These are phyloP conservation scores for Hypsizygus marmoreus DNA, from an alignment of 768 basidiomycete species.

Conservation along the genomic window DNA sequence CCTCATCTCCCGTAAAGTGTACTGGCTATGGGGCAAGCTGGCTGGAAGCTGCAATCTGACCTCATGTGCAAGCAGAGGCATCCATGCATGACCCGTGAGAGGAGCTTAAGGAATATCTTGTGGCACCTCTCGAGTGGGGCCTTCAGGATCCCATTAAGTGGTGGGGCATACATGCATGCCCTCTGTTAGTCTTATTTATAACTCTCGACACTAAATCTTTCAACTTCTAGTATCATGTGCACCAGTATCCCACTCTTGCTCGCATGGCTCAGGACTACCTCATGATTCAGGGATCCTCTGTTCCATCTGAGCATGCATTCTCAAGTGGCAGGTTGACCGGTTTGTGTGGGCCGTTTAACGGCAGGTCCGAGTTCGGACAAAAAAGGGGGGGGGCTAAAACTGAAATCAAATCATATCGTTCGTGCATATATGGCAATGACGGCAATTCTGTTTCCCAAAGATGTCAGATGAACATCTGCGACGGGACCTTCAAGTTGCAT, in stretches of 20 bases:
- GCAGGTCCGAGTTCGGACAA: no score
- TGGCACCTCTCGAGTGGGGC: not conserved
- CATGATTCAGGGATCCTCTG: conserved; percentile 28
- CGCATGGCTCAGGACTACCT: conserved; percentile 29
- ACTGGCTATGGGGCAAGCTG: not conserved
- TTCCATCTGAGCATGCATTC: conserved; percentile 32
- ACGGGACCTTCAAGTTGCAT: not conserved
- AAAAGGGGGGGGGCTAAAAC: no score
- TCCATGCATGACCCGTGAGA: not conserved
- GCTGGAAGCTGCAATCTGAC: not conserved
- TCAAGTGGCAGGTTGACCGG: conserved; percentile 27
- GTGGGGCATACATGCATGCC: no score
- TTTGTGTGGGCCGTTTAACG: no score
- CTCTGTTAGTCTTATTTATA: no score
- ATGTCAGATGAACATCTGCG: not conserved
- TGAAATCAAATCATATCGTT: no score
- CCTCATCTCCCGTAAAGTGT: no score
- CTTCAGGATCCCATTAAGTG: no score
- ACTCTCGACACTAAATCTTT: no score
- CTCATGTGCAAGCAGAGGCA: not conserved
- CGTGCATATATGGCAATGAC: not conserved
- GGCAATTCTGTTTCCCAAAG: not conserved
- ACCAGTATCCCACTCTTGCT: no score
- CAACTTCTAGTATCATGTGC: no score
- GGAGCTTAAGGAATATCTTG: not conserved